A percentile compares a stretch with the other conserved stretches of the same genome.
Evolutionary conservation across 208 protist genomes (phyloP).

Genomic region (Polymyxa betae): DNA sequence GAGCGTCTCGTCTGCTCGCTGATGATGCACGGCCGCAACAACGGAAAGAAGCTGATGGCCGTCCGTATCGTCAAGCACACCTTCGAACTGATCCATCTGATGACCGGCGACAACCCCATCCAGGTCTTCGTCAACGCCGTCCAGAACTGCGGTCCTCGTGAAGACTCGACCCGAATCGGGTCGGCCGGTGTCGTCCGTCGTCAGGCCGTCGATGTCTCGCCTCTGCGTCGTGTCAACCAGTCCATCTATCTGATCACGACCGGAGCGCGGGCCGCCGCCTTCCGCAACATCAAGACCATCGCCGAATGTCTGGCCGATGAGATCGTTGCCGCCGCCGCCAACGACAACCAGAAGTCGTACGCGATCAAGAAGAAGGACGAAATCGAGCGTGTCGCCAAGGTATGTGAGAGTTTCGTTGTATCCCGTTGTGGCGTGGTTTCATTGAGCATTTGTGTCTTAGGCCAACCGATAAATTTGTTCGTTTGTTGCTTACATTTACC

Average conservation of each 20-base stretch:
- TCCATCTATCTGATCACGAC: conserved; percentile 87
- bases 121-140: conserved; percentile 97
- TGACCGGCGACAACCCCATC: conserved; percentile 98
- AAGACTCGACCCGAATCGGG: conserved; percentile 99
- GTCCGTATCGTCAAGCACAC: conserved; percentile 96
- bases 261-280: conserved; percentile 94
- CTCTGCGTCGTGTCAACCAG: conserved; percentile 98
- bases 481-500: too few species aligned
- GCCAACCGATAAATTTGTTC: conserved; percentile 94
- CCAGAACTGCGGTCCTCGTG: conserved; percentile 95
- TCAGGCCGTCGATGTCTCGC: conserved; percentile 99
- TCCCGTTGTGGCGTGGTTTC: not conserved
- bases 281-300: conserved; percentile 99
- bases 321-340: conserved; percentile 93
- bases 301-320: conserved; percentile 99
- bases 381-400: conserved; percentile 98
- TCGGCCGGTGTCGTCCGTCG: conserved; percentile 97
- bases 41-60: conserved; percentile 99
- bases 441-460: not conserved
- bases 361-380: conserved; percentile 99
- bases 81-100: conserved; percentile 98
- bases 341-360: conserved; percentile 94
- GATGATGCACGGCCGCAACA: conserved; percentile 89
- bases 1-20: conserved; percentile 78
- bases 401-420: not conserved